Percentiles rank a stretch among this genome's conserved stretches.
Evolutionary conservation across 768 basidiomycete genomes (phyloP).

Genomic region (Lactarius sp.): DNA sequence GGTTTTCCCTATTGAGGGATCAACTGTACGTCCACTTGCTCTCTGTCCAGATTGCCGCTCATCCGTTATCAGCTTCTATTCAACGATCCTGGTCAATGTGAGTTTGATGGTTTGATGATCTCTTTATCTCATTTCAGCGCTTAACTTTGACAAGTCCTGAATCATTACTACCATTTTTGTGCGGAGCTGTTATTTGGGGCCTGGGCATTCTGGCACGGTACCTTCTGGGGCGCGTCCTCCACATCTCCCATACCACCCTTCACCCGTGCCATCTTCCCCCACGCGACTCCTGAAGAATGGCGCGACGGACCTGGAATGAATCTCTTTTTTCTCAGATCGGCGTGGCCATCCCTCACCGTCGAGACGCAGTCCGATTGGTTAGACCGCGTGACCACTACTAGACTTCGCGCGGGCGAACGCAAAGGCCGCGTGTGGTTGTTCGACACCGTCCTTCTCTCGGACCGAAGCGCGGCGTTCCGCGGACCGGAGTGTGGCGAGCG

Average conservation of each 20-base stretch:
- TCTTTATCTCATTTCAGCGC: background rate
- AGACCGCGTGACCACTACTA: slow-evolving; percentile 45
- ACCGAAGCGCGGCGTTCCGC: slow-evolving; percentile 73
- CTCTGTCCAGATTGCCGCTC: background rate
- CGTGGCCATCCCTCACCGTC: slow-evolving; percentile 64
- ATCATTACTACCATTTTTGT: slow-evolving; percentile 84
- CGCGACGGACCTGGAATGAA: slow-evolving; percentile 78
- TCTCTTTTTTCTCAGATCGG: slow-evolving; percentile 66
- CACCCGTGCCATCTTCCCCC: slow-evolving; percentile 67
- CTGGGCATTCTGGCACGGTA: slow-evolving; percentile 69
- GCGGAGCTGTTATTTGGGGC: slow-evolving; percentile 75
- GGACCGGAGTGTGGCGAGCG: slow-evolving; percentile 56
- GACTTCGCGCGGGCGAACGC: slow-evolving; percentile 11
- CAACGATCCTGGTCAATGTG: slow-evolving; percentile 65
- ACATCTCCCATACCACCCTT: slow-evolving; percentile 31
- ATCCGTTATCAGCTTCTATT: slow-evolving; percentile 32
- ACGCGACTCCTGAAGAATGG: slow-evolving; percentile 56
- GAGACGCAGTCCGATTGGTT: slow-evolving; percentile 69
- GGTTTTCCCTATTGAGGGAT: slow-evolving; percentile 65
- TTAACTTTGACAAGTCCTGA: slow-evolving; percentile 42
- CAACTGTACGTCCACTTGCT: slow-evolving; percentile 48
- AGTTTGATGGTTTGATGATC: slow-evolving; percentile 9
- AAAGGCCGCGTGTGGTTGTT: slow-evolving; percentile 57
- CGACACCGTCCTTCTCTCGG: slow-evolving; percentile 61
- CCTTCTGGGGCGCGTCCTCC: slow-evolving; percentile 31